Evolutionary conservation across 495 filamentous ascomycete species (phyloP).

Genomic region (Chaetomium cochliodes): DNA sequence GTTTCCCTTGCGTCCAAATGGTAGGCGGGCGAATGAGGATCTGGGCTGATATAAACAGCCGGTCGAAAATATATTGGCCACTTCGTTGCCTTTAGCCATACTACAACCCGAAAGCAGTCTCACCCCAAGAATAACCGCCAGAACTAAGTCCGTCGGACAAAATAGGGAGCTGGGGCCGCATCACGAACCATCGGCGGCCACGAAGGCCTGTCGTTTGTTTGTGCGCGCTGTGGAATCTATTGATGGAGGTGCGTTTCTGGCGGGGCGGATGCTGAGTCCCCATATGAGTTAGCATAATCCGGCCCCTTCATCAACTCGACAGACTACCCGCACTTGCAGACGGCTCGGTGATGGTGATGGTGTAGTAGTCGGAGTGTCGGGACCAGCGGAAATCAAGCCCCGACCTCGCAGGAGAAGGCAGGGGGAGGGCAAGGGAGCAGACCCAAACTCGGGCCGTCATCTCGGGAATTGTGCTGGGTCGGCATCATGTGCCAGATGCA

Average conservation of each 20-base stretch:
- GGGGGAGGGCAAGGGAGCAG: no score
- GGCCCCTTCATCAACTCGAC: neutral
- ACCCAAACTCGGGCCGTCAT: no score
- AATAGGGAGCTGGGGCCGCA: neutral
- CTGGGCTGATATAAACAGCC: neutral
- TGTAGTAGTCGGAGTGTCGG: neutral
- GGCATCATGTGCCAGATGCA: no score
- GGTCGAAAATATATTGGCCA: slow-evolving; percentile 10
- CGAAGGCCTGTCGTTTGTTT: no score
- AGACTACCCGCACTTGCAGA: neutral
- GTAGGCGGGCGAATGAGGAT: slow-evolving; percentile 7
- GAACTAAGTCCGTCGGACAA: slow-evolving; percentile 3
- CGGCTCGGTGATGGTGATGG: neutral
- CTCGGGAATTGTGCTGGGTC: no score
- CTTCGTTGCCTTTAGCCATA: slow-evolving; percentile 1
- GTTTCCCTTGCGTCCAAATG: neutral
- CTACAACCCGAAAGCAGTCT: slow-evolving; percentile 1
- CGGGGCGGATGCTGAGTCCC: neutral
- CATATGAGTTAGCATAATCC: neutral
- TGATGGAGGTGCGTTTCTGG: neutral
- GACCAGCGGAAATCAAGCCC: neutral
- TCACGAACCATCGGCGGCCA: neutral
- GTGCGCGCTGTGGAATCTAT: neutral
- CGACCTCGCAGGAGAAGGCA: neutral
- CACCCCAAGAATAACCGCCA: slow-evolving; percentile 2